A percentile compares a stretch with the other conserved stretches of the same genome.
Conservation (phyloP, 257 asterid genomes). For the Penstemon davidsonii region DNA sequence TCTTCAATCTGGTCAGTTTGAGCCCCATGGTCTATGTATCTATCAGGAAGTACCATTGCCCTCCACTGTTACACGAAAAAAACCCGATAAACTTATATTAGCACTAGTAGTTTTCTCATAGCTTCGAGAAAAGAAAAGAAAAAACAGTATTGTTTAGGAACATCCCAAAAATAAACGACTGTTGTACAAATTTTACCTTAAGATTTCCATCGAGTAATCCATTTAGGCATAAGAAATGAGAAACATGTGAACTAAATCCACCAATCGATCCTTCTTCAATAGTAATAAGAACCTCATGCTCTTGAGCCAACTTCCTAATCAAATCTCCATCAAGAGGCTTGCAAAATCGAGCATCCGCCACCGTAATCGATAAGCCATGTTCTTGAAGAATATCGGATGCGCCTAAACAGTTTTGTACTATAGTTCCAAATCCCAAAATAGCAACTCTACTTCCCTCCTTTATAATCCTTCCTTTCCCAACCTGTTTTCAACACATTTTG, state of each 20-base stretch:
- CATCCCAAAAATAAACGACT: too few species aligned
- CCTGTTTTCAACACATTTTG: constrained; percentile 15
- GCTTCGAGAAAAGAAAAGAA: too few species aligned
- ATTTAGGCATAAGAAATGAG: constrained; percentile 55
- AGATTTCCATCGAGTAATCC: constrained; percentile 57
- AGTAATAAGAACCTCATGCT: constrained; percentile 57
- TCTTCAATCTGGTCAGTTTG: constrained; percentile 57
- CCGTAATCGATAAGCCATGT: constrained; percentile 29
- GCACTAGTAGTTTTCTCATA: too few species aligned
- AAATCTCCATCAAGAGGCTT: constrained; percentile 50
- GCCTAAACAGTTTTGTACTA: constrained; percentile 42
- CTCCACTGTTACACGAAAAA: constrained; percentile 48
- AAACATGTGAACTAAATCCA: constrained; percentile 66
- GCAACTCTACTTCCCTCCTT: constrained; percentile 44
- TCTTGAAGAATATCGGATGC: constrained; percentile 38
- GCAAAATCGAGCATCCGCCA: constrained; percentile 55
- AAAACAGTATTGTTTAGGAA: too few species aligned
- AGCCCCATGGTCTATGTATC: constrained; percentile 68
- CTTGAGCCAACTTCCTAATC: constrained; percentile 39
- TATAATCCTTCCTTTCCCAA: constrained; percentile 45
- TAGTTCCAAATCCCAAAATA: constrained; percentile 44
- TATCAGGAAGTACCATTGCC: constrained; percentile 64
- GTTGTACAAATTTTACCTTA: constrained; percentile 36
- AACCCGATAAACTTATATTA: background rate
- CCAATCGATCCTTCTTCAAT: constrained; percentile 72